phyloP scores from a whole-genome alignment of 2,329 filamentous ascomycete genomes.

The Botrytis medusae region DNA sequence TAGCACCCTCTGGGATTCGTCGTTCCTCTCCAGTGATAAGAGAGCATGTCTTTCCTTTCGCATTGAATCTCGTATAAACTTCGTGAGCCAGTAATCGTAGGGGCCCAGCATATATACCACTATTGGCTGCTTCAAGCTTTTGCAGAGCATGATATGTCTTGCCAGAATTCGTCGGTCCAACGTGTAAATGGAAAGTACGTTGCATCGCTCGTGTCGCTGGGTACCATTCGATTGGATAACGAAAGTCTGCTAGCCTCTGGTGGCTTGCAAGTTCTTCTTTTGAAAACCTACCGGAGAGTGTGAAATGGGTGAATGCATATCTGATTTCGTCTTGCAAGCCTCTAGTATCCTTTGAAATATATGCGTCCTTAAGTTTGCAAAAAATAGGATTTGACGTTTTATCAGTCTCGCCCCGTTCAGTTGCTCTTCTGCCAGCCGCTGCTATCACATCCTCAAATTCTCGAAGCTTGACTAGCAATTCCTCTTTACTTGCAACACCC shows the following conservation, averaged over 20 bases:
- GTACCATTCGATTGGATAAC: slow-evolving; percentile 92
- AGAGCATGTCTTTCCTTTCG: slow-evolving; percentile 73
- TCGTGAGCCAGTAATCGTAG: slow-evolving; percentile 88
- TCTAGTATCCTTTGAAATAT: slow-evolving; percentile 51
- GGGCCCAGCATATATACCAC: slow-evolving; percentile 87
- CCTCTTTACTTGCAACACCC: neutral
- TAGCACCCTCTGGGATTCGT: slow-evolving; percentile 60
- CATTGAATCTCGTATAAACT: slow-evolving; percentile 82
- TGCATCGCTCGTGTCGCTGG: slow-evolving; percentile 78
- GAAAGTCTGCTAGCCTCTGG: slow-evolving; percentile 70
- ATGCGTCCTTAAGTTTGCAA: slow-evolving; percentile 54
- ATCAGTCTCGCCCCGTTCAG: slow-evolving; percentile 19
- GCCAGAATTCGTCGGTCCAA: slow-evolving; percentile 95
- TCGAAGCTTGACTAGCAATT: neutral
- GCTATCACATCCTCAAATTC: neutral
- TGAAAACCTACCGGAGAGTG: slow-evolving; percentile 49
- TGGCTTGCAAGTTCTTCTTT: slow-evolving; percentile 44
- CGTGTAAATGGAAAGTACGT: slow-evolving; percentile 84
- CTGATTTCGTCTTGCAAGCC: slow-evolving; percentile 60
- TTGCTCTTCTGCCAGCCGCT: slow-evolving; percentile 23
- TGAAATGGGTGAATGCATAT: slow-evolving; percentile 55
- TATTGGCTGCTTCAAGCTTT: slow-evolving; percentile 71
- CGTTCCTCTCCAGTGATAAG: slow-evolving; percentile 91
- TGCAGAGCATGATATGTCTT: slow-evolving; percentile 96
- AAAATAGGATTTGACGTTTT: slow-evolving; percentile 33